Base-by-base conservation (phyloP, 2,329 filamentous ascomycete species). In the Lomentospora prolificans region DNA sequence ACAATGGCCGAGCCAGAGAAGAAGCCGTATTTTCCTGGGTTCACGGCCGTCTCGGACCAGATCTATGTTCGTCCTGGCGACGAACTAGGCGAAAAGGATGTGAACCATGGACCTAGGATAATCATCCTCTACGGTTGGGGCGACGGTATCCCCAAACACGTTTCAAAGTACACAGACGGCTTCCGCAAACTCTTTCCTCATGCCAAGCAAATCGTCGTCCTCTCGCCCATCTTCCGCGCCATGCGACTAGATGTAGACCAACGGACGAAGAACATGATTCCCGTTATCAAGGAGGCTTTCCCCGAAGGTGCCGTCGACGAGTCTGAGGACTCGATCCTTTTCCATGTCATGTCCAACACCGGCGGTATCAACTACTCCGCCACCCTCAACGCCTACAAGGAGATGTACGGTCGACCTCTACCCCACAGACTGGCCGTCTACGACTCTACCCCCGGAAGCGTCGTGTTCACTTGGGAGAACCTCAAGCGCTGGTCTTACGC, bases 291-390 rank as follows among this genome's bases (percentile, higher is more conserved):
- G 39, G 67, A 67, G 24, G 63, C 70, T 24, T 74, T 72, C 55
- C 50, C 57, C 1, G 50, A 17, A 12, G 50, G 50, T 14, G 19
- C 19, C 19, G 61, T 60, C 22, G 57, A 63, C 12, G 58, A 66
- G 25, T 14, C 22, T 31, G 62, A 64, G 44, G 67, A 70, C 3
- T 57, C 59, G 5, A 65, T 82, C 10, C 65, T 81, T 19, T 62
- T 78, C 2, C 79, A 82, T 56, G 67, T 69, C 60, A 79, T 82
- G 73, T 82, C 79, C 59, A 82, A 81, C 63, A 80, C 79, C 0
- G 80, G 80, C n/a, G 77, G 72, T 12, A 78, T 79, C 55, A 78
- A 75, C 68, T 71, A 72, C 50, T 76, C 74, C 0, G 72, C 77
- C 2, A 72, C 75, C 0, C 61, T 79, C 12, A 70, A 78, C 58